Conservation (phyloP, 2,329 filamentous ascomycete genomes). For the Fusarium setosum region DNA sequence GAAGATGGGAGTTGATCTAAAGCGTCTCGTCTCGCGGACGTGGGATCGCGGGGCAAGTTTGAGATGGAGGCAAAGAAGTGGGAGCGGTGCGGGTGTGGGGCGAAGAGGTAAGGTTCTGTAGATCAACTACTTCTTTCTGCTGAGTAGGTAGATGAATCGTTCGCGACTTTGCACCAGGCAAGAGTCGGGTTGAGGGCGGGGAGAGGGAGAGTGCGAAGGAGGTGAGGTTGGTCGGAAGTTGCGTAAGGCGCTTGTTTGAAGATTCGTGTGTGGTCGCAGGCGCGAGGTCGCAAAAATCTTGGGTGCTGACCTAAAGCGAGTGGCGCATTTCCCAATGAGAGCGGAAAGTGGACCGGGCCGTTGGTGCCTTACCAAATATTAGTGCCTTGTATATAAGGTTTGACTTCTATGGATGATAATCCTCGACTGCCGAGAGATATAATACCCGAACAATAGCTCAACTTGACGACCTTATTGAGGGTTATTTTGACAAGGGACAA, state of each 20-base stretch:
- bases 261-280: constrained; percentile 34
- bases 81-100: constrained; percentile 35
- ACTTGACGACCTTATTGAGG: neutral
- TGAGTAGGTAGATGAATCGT: constrained; percentile 9
- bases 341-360: neutral
- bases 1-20: constrained; percentile 17
- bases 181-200: constrained; percentile 37
- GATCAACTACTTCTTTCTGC: constrained; percentile 44
- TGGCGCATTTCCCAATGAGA: constrained; percentile 4
- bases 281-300: constrained; percentile 38
- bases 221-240: constrained; percentile 34
- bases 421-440: no score
- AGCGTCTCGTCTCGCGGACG: constrained; percentile 25
- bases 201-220: constrained; percentile 25
- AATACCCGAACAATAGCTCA: no score
- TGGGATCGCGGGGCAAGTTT: constrained; percentile 45
- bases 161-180: constrained; percentile 55
- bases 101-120: constrained; percentile 34
- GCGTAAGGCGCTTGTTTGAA: constrained; percentile 33
- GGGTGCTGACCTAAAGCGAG: constrained; percentile 39
- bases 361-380: constrained; percentile 5
- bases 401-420: no score
- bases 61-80: constrained; percentile 36
- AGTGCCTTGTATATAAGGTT: constrained; percentile 15
- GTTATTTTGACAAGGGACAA: no score